Base-by-base conservation (phyloP, 176 grass and related monocot genomes). In the Avena atlantica region DNA sequence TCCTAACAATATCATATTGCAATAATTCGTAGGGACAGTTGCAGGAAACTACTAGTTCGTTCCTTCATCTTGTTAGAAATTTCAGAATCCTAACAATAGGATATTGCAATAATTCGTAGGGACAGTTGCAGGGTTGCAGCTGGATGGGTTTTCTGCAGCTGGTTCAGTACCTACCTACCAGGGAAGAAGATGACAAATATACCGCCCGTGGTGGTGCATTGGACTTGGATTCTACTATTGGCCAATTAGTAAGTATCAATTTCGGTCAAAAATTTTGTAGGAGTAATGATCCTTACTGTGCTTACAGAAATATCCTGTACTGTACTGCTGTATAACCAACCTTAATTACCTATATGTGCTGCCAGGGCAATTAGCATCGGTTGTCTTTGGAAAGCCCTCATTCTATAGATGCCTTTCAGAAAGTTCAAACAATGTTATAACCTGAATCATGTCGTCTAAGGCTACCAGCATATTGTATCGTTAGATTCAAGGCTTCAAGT, bases 91-190 rank as follows among this genome's bases (percentile, higher is more conserved):
- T 52, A 48, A 29, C 15, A 27, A 29, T 29, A 75, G 9, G 12
- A 24, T 75, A 52, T 13, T 74, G 45, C 71, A 27, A 14, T 74
- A 51, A 27, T 74, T 74, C 1, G 45, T 15, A 74, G 45, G 45
- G 21, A 74, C 71, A 23, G 70, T 48, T 24, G 70, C 71, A 50
- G 21, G 44, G 62, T 14, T 62, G 76, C 34, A 49, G 11, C 62
- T 86, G 76, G 68, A 23, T 52, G 66, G 17, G 15, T 55, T 55
- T 20, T 56, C 50, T 24, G 10, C 49, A 24, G 68, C 49, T 49
- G 68, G 65, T 70, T 81, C 27, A 40, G 70, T 74, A 80, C 20
- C 78, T 78, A 24, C 69, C 78, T 78, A 24, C 69, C 78, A 86
- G 16, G 45, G 44, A 80, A 79, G 75, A 72, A 70, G 45, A 73